These are phyloP conservation scores for Candida loeiensis DNA, from an alignment of 805 yeast species.

Conservation along the genomic window DNA sequence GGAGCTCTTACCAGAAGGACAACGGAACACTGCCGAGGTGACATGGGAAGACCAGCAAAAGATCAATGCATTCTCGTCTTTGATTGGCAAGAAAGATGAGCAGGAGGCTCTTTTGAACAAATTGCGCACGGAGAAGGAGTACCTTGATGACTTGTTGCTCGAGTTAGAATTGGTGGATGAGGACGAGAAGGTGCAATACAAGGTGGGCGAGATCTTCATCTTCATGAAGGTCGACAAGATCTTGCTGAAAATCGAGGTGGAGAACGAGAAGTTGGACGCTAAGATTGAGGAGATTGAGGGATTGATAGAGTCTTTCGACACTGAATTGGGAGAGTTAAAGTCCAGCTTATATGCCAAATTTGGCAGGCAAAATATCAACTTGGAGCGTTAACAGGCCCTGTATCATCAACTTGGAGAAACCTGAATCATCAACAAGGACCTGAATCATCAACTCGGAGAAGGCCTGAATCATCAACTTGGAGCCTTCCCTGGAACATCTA, in stretches of 20 bases:
- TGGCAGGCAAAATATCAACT: conserved; percentile 74
- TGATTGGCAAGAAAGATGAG: conserved; percentile 67
- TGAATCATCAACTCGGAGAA: too few relatives aligned
- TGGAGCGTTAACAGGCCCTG: conserved; percentile 49
- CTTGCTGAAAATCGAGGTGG: conserved; percentile 62
- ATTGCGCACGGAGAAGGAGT: conserved; percentile 71
- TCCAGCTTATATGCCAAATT: conserved; percentile 79
- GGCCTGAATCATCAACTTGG: too few relatives aligned
- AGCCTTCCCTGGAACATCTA: too few relatives aligned
- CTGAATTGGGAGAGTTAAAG: conserved; percentile 59
- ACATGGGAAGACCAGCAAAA: conserved; percentile 82
- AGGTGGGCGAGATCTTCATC: conserved; percentile 80
- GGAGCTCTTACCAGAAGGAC: conserved; percentile 55
- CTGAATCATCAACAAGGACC: too few relatives aligned
- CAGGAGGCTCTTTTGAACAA: conserved; percentile 46
- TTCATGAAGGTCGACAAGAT: conserved; percentile 64
- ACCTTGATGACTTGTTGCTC: conserved; percentile 76
- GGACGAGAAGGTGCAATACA: conserved; percentile 69
- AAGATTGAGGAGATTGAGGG: conserved; percentile 46
- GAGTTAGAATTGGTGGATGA: conserved; percentile 84
- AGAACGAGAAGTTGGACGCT: conserved; percentile 49
- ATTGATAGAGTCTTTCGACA: conserved; percentile 50
- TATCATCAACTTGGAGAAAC: neutral
- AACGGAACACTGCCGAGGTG: conserved; percentile 56
- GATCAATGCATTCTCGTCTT: conserved; percentile 83